A percentile compares a stretch with the other conserved stretches of the same genome.
Evolutionary conservation across 345 rosid species (phyloP).

Genomic region (Combretum micranthum): DNA sequence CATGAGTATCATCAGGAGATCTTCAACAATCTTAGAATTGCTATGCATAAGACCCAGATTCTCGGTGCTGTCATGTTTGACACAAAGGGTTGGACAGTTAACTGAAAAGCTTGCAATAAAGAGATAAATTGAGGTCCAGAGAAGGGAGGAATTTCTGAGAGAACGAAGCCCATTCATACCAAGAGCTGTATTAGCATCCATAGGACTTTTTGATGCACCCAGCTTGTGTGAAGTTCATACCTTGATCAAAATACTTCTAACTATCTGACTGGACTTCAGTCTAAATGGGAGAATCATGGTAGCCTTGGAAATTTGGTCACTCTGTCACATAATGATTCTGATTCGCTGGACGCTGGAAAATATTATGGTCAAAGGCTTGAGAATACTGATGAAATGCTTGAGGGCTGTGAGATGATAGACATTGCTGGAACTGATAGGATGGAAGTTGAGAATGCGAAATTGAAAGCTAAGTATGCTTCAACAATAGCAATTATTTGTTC

Average conservation of each 20-base stretch:
- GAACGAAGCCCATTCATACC: constrained; percentile 61
- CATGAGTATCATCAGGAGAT: too few relatives aligned
- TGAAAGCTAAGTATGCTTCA: constrained; percentile 97
- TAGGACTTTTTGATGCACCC: constrained; percentile 86
- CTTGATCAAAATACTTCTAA: constrained; percentile 82
- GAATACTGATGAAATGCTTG: constrained; percentile 47
- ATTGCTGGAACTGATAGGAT: constrained; percentile 90
- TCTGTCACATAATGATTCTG: constrained; percentile 54
- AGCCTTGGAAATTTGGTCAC: constrained; percentile 50
- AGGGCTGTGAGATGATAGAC: constrained; percentile 60
- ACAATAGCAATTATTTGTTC: constrained; percentile 73
- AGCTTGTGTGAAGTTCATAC: constrained; percentile 88
- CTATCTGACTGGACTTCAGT: constrained; percentile 48
- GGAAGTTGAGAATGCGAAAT: constrained; percentile 96
- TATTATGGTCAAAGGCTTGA: constrained; percentile 29
- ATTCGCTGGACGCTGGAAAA: constrained; percentile 29
- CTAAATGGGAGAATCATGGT: constrained; percentile 41
- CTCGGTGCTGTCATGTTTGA: too few relatives aligned
- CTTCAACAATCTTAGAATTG: too few relatives aligned
- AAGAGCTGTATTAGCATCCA: constrained; percentile 63
- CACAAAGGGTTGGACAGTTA: constrained; percentile 96
- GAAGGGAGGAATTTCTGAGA: constrained; percentile 81
- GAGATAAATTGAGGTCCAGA: constrained; percentile 81
- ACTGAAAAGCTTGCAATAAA: constrained; percentile 91
- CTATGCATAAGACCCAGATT: too few relatives aligned